Evolutionary conservation across 2,329 filamentous ascomycete genomes (phyloP).

Genomic region (Stachybotrys chartarum): DNA sequence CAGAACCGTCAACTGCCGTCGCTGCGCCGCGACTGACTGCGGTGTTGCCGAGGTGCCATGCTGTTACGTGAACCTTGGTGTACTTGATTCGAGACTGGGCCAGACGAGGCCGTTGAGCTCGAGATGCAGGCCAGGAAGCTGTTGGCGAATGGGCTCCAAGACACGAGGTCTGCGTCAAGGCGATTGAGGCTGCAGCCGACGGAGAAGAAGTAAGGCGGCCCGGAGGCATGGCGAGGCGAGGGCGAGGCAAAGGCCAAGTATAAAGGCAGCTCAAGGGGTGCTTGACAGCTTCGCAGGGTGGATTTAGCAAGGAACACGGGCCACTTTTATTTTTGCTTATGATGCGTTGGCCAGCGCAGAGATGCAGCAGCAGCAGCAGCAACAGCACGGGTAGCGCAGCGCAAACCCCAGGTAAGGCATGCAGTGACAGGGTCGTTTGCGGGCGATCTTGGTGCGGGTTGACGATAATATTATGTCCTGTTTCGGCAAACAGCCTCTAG

Average conservation of each 20-base stretch:
- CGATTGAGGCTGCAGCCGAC: constrained; percentile 2
- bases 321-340: constrained; percentile 18
- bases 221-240: constrained; percentile 6
- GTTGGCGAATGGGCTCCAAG: too few species aligned
- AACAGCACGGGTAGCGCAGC: constrained; percentile 9
- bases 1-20: too few species aligned
- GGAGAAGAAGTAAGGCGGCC: constrained; percentile 1
- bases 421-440: too few species aligned
- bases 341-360: constrained; percentile 35
- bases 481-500: too few species aligned
- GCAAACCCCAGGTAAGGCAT: too few species aligned
- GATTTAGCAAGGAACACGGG: constrained; percentile 22
- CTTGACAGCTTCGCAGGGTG: not conserved
- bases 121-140: too few species aligned
- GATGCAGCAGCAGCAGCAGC: constrained; percentile 28
- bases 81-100: too few species aligned
- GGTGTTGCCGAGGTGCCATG: too few species aligned
- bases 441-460: too few species aligned
- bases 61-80: too few species aligned
- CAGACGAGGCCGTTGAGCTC: not conserved
- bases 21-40: too few species aligned
- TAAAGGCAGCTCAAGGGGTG: not conserved
- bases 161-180: not conserved
- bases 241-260: constrained; percentile 10
- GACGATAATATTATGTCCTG: too few species aligned